Percentiles rank a stretch among this genome's conserved stretches.
These are phyloP conservation scores for Talaromyces sp. DNA, from an alignment of 2,329 filamentous ascomycete species.

Conservation along the genomic window DNA sequence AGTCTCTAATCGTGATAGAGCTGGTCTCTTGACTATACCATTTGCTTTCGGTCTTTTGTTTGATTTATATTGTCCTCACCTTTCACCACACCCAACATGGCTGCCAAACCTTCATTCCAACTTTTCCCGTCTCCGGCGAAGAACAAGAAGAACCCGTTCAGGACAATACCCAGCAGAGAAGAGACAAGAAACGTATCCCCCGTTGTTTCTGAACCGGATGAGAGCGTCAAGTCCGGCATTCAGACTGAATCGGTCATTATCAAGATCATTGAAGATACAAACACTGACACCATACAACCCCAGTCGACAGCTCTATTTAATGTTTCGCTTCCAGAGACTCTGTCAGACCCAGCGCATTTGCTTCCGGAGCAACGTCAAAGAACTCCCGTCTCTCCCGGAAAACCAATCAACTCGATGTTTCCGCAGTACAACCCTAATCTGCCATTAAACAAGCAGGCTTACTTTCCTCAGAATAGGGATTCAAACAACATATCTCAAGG, in stretches of 20 bases:
- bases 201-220: constrained; percentile 27
- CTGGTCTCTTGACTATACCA: constrained; percentile 15
- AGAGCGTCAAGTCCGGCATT: constrained; percentile 27
- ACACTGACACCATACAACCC: constrained; percentile 12
- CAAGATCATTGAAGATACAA: constrained; percentile 34
- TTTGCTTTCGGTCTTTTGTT: neutral
- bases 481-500: constrained; percentile 19
- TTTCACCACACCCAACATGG: constrained; percentile 10
- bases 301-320: neutral
- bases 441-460: constrained; percentile 36
- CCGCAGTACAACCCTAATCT: constrained; percentile 42
- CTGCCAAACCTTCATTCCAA: constrained; percentile 38
- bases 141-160: constrained; percentile 35
- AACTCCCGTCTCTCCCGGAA: constrained; percentile 29
- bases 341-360: neutral
- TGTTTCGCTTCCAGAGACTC: neutral
- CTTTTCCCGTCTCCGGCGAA: constrained; percentile 39
- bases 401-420: constrained; percentile 46
- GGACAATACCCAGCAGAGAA: constrained; percentile 27
- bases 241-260: constrained; percentile 38
- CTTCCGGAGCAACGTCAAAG: constrained; percentile 7
- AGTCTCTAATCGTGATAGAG: constrained; percentile 6
- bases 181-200: constrained; percentile 23
- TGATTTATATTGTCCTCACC: neutral
- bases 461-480: constrained; percentile 29